A percentile compares a stretch with the other conserved stretches of the same genome.
phyloP scores from a whole-genome alignment of 352 stramenopile genomes.

The Phytophthora sojae region DNA sequence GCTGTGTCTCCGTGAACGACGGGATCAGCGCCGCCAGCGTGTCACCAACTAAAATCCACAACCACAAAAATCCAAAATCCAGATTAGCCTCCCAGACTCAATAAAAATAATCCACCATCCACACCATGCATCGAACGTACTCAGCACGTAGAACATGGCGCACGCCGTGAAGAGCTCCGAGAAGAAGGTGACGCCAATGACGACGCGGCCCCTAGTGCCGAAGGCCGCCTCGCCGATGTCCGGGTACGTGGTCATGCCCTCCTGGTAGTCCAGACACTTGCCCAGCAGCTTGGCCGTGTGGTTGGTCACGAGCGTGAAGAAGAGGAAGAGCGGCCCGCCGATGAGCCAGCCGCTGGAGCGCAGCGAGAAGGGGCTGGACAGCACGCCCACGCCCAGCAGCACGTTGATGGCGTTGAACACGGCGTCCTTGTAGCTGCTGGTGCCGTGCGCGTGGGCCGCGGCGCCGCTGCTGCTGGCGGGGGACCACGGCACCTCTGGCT shows the following conservation, averaged over 20 bases:
- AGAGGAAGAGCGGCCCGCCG: slow-evolving; percentile 79
- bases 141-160: slow-evolving; percentile 84
- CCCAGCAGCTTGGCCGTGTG: slow-evolving; percentile 87
- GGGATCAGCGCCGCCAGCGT: slow-evolving; percentile 79
- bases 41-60: slow-evolving; percentile 62
- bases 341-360: slow-evolving; percentile 78
- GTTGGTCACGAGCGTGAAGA: slow-evolving; percentile 88
- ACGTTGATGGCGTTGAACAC: slow-evolving; percentile 91
- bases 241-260: slow-evolving; percentile 84
- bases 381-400: slow-evolving; percentile 83
- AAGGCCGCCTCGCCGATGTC: slow-evolving; percentile 88
- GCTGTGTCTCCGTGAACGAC: slow-evolving; percentile 58
- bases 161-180: slow-evolving; percentile 82
- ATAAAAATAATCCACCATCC: neutral
- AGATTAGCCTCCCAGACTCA: neutral
- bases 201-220: slow-evolving; percentile 66
- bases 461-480: slow-evolving; percentile 24
- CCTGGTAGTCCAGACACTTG: slow-evolving; percentile 82
- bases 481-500: slow-evolving; percentile 31
- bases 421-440: slow-evolving; percentile 76
- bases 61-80: neutral
- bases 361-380: slow-evolving; percentile 87
- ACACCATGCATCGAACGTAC: slow-evolving; percentile 39
- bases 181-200: slow-evolving; percentile 87
- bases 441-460: slow-evolving; percentile 35